phyloP scores from a whole-genome alignment of 257 asterid genomes.

The Lycium ferocissimum region DNA sequence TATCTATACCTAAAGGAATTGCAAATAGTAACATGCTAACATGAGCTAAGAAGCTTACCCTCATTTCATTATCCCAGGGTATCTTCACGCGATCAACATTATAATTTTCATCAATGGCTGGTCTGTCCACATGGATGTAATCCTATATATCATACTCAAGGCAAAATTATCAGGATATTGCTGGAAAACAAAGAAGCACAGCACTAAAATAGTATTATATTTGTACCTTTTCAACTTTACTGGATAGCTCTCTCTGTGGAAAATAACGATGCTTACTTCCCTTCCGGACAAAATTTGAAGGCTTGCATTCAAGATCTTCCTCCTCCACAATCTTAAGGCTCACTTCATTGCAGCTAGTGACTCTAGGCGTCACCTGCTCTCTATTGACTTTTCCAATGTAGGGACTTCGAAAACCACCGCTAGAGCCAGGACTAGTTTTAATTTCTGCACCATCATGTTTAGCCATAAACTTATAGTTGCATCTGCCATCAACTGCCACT shows the following conservation, averaged over 20 bases:
- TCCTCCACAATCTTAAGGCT: slow-evolving; percentile 42
- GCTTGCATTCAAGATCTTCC: slow-evolving; percentile 47
- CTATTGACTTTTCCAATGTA: slow-evolving; percentile 39
- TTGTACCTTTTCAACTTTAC: slow-evolving; percentile 49
- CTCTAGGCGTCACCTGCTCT: slow-evolving; percentile 38
- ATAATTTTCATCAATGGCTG: slow-evolving; percentile 47
- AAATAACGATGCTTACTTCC: slow-evolving; percentile 38
- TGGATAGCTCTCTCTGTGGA: slow-evolving; percentile 43
- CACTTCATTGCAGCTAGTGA: slow-evolving; percentile 38
- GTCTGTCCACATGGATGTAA: slow-evolving; percentile 42
- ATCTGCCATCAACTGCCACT: slow-evolving; percentile 44
- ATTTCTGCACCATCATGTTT: slow-evolving; percentile 44
- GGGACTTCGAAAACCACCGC: slow-evolving; percentile 41
- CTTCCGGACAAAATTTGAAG: slow-evolving; percentile 41
- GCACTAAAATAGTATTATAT: background rate
- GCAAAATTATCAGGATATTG: slow-evolving; percentile 38
- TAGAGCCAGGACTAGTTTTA: slow-evolving; percentile 44
- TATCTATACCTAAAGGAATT: slow-evolving; percentile 11
- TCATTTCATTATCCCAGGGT: slow-evolving; percentile 41
- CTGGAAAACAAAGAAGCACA: slow-evolving; percentile 28
- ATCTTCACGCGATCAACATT: slow-evolving; percentile 38
- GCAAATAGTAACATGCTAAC: background rate
- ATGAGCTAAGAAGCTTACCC: slow-evolving; percentile 39
- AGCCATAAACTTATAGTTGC: slow-evolving; percentile 45
- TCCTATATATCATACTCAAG: slow-evolving; percentile 47